Conservation (phyloP, 2,329 filamentous ascomycete species). For the Teratosphaeria epicoccoides region DNA sequence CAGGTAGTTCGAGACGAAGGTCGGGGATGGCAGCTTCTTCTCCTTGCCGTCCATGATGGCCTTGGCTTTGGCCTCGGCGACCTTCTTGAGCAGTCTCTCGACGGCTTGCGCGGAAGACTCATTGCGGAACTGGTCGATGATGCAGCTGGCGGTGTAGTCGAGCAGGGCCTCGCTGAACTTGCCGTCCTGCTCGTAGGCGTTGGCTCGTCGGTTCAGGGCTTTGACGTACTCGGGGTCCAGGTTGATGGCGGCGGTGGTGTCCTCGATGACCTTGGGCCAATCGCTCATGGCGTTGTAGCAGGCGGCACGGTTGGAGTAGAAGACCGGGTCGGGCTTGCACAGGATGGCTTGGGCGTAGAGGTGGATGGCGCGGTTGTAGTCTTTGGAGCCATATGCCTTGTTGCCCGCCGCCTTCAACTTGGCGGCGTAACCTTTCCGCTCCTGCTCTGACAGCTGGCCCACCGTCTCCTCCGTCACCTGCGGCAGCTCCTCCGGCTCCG, state of each 20-base stretch:
- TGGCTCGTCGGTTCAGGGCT: constrained; percentile 89
- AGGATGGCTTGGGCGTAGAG: constrained; percentile 93
- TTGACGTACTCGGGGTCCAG: constrained; percentile 96
- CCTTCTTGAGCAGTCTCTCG: constrained; percentile 89
- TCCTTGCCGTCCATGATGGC: constrained; percentile 70
- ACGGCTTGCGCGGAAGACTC: constrained; percentile 79
- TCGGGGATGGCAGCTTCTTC: constrained; percentile 85
- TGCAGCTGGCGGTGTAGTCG: constrained; percentile 97
- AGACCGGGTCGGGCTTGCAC: constrained; percentile 94
- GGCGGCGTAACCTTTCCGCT: constrained; percentile 75
- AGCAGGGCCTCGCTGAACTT: constrained; percentile 89
- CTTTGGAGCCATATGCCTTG: constrained; percentile 88
- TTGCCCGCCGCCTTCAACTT: constrained; percentile 94
- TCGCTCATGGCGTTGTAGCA: constrained; percentile 90
- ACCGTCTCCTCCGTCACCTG: constrained; percentile 39
- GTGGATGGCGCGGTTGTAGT: constrained; percentile 86
- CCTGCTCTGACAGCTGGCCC: constrained; percentile 41
- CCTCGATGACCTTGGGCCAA: constrained; percentile 94
- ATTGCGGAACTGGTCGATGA: constrained; percentile 95
- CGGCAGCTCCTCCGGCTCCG: constrained; percentile 37
- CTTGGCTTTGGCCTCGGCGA: constrained; percentile 88
- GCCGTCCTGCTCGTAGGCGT: constrained; percentile 88
- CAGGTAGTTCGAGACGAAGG: constrained; percentile 96
- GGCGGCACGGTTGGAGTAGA: constrained; percentile 96
- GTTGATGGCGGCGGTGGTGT: constrained; percentile 87